Evolutionary conservation across 2,329 filamentous ascomycete species (phyloP), one percentile per base, ranked within the genome.

Genomic region (Arachnomyces sp.): DNA sequence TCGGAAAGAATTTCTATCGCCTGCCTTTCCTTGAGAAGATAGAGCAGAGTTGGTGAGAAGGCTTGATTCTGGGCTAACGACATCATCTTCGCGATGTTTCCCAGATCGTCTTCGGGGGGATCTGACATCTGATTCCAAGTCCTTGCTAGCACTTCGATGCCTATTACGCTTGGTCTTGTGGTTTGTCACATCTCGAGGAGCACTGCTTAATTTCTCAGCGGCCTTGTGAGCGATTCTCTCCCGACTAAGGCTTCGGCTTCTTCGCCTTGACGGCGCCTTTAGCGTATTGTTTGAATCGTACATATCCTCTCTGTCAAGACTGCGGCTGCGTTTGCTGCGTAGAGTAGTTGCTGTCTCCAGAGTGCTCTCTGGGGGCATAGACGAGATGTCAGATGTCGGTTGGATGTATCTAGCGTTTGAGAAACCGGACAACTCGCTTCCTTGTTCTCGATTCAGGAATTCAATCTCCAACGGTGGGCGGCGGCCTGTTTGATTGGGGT

Each of bases 381-480:
- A 82, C 1, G 90, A 96, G 36, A 96, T 85, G 55, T 95, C 90
- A 2, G 90, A 95, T 37, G 79, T 78, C 9, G 77, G 72, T 28
- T 77, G 73, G 36, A 80, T 67, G 58, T 83, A 88, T 62, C 77
- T 57, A 66, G 75, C 54, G 64, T 81, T 72, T 65, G 78, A 64
- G 58, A 69, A 35, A 63, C 71, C 53, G 70, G 75, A 61, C 65
- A 90, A 48, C 73, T 94, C 64, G 76, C 84, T 70, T 70, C 73
- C 46, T 73, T 74, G 60, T 73, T 80, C 58, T 48, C 72, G 67
- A 36, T 77, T 73, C 53, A 89, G 75, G 47, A 96, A 85, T 60
- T 95, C 90, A 45, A 95, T 84, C 58, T 95, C 88, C 48, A 95
- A 81, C 28, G 88, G 88, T 39, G 84, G 68, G 9, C 70, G 64